Evolutionary conservation across 2,329 filamentous ascomycete species (phyloP).

Genomic region (Aureobasidium melanogenum): DNA sequence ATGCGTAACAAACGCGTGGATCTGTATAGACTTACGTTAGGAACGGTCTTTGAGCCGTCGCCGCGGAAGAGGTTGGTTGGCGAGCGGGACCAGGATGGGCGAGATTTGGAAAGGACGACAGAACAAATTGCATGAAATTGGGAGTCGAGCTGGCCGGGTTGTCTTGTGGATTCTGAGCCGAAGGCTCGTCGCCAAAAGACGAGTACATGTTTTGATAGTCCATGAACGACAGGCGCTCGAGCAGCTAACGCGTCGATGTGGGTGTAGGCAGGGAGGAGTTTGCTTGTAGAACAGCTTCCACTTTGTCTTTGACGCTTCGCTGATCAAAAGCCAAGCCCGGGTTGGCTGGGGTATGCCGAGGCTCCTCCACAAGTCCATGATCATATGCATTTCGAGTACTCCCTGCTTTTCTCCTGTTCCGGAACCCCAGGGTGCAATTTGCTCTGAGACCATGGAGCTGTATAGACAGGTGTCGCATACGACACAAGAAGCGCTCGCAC

Average conservation of each 20-base stretch:
- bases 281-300: not conserved
- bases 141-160: constrained; percentile 5
- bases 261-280: not conserved
- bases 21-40: constrained; percentile 7
- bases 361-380: not conserved
- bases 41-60: constrained; percentile 7
- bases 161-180: not conserved
- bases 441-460: constrained; percentile 10
- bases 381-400: not conserved
- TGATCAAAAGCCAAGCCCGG: not conserved
- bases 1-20: not conserved
- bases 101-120: constrained; percentile 4
- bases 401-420: not conserved
- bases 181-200: constrained; percentile 4
- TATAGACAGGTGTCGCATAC: constrained; percentile 14
- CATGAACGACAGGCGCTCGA: not conserved
- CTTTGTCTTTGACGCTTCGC: too few relatives aligned
- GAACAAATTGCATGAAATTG: constrained; percentile 9
- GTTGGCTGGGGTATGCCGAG: constrained; percentile 1
- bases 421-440: not conserved
- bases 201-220: constrained; percentile 10
- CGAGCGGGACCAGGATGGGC: not conserved
- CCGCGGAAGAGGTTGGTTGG: not conserved
- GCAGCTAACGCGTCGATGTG: not conserved
- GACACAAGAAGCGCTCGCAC: constrained; percentile 11